These are phyloP conservation scores for Ensete ventricosum DNA, from an alignment of 176 grass and related monocot genomes.

Conservation along the genomic window DNA sequence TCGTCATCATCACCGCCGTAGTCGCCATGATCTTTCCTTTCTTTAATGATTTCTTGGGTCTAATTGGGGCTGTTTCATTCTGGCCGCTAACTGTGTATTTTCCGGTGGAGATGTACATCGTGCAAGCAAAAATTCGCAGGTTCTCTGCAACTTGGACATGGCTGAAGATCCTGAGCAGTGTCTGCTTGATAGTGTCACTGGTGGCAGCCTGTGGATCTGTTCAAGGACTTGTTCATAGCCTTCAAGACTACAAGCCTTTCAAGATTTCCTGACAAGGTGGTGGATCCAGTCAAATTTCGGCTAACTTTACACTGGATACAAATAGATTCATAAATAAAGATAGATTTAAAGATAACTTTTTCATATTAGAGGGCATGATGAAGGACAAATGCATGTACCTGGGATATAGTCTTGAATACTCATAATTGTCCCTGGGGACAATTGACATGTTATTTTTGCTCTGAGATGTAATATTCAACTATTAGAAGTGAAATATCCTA, in stretches of 20 bases:
- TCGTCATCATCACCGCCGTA: conserved; percentile 50
- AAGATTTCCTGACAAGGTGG: conserved; percentile 28
- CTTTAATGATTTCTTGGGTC: conserved; percentile 84
- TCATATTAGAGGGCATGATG: too few species aligned
- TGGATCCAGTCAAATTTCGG: neutral
- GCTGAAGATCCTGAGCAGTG: conserved; percentile 57
- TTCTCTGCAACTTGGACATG: conserved; percentile 62
- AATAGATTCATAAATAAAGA: too few species aligned
- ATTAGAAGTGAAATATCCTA: too few species aligned
- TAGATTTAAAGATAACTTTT: too few species aligned
- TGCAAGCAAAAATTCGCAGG: conserved; percentile 34
- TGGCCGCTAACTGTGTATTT: conserved; percentile 97
- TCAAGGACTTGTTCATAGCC: conserved; percentile 46
- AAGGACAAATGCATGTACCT: too few species aligned
- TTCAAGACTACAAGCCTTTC: conserved; percentile 52
- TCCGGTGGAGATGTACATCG: conserved; percentile 85
- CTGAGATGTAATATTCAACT: too few species aligned
- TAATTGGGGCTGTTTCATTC: conserved; percentile 79
- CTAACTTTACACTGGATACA: neutral
- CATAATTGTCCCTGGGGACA: too few species aligned
- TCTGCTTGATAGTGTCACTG: conserved; percentile 48
- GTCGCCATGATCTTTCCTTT: conserved; percentile 72
- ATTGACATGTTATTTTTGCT: too few species aligned
- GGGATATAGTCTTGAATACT: too few species aligned
- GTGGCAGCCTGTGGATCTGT: conserved; percentile 58